Conservation (phyloP, 2,329 filamentous ascomycete species). For the Ophiostoma himal-ulmi region DNA sequence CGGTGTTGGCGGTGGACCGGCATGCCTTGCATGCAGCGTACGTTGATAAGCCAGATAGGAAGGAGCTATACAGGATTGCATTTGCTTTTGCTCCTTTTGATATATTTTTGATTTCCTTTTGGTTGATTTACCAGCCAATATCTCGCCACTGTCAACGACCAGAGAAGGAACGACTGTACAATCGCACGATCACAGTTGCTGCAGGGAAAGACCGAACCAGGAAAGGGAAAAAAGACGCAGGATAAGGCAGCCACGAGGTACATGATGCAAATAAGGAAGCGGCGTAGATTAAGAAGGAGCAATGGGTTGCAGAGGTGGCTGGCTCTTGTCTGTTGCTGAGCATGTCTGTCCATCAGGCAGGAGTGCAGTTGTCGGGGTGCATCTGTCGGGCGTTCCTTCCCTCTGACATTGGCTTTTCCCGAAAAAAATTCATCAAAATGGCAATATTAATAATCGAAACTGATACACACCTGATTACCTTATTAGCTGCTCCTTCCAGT, state of each 20-base stretch:
- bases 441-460: neutral
- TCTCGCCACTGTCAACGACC: neutral
- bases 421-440: too few species aligned
- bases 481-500: neutral
- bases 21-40: neutral
- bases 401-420: neutral
- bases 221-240: neutral
- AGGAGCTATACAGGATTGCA: neutral
- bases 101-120: neutral
- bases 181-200: neutral
- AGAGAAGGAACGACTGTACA: constrained; percentile 8
- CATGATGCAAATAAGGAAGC: neutral
- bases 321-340: constrained; percentile 1
- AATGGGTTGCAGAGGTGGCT: neutral
- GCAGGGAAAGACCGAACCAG: neutral
- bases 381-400: constrained; percentile 39
- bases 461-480: neutral
- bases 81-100: neutral
- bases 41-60: neutral
- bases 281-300: neutral
- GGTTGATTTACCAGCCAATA: neutral
- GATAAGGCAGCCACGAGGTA: neutral
- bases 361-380: constrained; percentile 45
- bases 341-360: constrained; percentile 40
- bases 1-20: neutral